phyloP scores from a whole-genome alignment of 805 yeast genomes.

The Metschnikowia dekortorum region DNA sequence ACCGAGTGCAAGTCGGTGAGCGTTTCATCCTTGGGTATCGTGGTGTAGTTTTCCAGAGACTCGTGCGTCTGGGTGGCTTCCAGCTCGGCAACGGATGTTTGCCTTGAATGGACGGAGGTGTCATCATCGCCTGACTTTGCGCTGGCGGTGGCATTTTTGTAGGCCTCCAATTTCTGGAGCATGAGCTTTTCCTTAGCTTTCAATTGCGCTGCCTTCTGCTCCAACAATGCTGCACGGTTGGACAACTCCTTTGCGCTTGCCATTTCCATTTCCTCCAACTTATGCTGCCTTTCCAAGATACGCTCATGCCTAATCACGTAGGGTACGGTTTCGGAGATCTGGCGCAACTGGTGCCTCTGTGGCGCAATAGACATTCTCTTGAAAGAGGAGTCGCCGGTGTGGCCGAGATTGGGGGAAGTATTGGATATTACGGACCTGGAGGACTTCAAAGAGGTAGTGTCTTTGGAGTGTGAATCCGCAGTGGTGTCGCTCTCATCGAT shows the following conservation, averaged over 20 bases:
- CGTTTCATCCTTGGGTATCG: conserved; percentile 46
- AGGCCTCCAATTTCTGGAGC: conserved; percentile 35
- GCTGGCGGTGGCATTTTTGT: conserved; percentile 8
- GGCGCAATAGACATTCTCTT: conserved; percentile 44
- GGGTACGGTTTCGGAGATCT: conserved; percentile 81
- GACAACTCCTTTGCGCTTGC: conserved; percentile 72
- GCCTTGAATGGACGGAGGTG: not conserved
- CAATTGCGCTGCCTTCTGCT: conserved; percentile 67
- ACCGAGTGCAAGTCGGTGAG: conserved; percentile 47
- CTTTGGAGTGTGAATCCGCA: conserved; percentile 23
- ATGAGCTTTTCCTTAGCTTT: conserved; percentile 60
- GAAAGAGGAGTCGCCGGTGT: conserved; percentile 24
- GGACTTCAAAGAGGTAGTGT: conserved; percentile 25
- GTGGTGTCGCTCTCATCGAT: conserved; percentile 24
- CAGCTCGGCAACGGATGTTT: not conserved
- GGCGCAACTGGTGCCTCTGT: conserved; percentile 62
- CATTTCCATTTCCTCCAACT: conserved; percentile 73
- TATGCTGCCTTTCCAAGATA: conserved; percentile 68
- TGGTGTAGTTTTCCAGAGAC: conserved; percentile 14
- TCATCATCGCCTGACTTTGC: conserved; percentile 1
- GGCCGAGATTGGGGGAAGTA: conserved; percentile 14
- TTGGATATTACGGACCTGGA: conserved; percentile 27
- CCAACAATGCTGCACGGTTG: conserved; percentile 69
- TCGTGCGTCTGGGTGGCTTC: conserved; percentile 5
- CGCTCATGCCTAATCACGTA: conserved; percentile 75